Evolutionary conservation across 108 stramenopile species (phyloP).

Genomic region (Cyclotella kingstonii): DNA sequence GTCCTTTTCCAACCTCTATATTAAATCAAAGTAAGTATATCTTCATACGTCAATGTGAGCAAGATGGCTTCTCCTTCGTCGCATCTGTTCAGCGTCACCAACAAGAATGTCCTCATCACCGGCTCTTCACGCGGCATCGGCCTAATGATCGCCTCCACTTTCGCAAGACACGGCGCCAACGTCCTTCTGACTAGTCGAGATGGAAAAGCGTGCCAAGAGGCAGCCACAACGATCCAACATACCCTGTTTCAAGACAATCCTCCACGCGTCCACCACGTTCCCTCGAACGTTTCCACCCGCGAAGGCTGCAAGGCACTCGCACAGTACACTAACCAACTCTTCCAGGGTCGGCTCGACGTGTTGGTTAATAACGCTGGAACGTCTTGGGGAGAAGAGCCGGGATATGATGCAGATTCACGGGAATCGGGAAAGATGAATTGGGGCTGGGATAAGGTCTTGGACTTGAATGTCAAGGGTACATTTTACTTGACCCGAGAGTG

Average conservation of each 20-base stretch:
- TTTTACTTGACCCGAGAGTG: conserved; percentile 89
- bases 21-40: too few species aligned
- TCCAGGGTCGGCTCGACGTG: conserved; percentile 71
- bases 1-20: neutral
- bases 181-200: conserved; percentile 83
- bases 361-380: conserved; percentile 79
- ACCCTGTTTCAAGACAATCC: neutral
- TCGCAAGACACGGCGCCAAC: conserved; percentile 75
- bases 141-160: conserved; percentile 84
- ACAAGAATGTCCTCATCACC: conserved; percentile 88
- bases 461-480: conserved; percentile 92
- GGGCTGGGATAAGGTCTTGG: conserved; percentile 93
- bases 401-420: conserved; percentile 64
- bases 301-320: conserved; percentile 82
- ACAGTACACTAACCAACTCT: conserved; percentile 49
- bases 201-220: conserved; percentile 67
- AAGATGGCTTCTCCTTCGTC: neutral
- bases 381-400: conserved; percentile 50
- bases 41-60: too few species aligned
- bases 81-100: conserved; percentile 58
- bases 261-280: conserved; percentile 49
- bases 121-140: conserved; percentile 92
- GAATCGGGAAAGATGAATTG: conserved; percentile 85
- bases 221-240: conserved; percentile 46
- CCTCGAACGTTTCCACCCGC: conserved; percentile 75